Percentiles rank a stretch among this genome's conserved stretches.
Conservation (phyloP, 177 flowering plant genomes). For the Tripterygium wilfordii region DNA sequence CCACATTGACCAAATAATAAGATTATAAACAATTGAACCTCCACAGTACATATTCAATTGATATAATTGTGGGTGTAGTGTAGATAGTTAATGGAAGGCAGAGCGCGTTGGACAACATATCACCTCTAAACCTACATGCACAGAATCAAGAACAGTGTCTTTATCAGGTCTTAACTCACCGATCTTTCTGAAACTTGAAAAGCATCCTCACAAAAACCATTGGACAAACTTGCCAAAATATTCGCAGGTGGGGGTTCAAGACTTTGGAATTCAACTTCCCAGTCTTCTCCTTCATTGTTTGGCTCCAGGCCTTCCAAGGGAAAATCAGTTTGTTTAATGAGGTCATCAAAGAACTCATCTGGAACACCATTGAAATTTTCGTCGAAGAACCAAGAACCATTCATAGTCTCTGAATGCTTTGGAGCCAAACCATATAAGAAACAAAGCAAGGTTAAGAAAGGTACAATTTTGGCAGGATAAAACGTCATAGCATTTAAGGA, state of each 20-base stretch:
- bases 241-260: constrained; percentile 16
- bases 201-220: no score
- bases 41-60: no score
- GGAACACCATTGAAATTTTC: constrained; percentile 9
- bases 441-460: no score
- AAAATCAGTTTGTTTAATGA: constrained; percentile 9
- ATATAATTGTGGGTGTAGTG: no score
- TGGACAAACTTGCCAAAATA: constrained; percentile 7
- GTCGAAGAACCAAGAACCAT: constrained; percentile 8
- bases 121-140: not conserved
- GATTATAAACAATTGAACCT: no score
- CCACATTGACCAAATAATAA: no score
- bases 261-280: constrained; percentile 13
- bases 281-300: constrained; percentile 8
- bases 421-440: not conserved
- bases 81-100: no score
- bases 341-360: constrained; percentile 15
- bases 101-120: no score
- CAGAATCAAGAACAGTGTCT: constrained; percentile 1
- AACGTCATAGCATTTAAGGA: no score
- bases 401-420: constrained; percentile 1
- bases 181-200: no score
- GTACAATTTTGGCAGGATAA: no score
- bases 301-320: constrained; percentile 18
- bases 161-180: no score